Conservation (phyloP, 768 basidiomycete genomes). For the Obba rivulosa region DNA sequence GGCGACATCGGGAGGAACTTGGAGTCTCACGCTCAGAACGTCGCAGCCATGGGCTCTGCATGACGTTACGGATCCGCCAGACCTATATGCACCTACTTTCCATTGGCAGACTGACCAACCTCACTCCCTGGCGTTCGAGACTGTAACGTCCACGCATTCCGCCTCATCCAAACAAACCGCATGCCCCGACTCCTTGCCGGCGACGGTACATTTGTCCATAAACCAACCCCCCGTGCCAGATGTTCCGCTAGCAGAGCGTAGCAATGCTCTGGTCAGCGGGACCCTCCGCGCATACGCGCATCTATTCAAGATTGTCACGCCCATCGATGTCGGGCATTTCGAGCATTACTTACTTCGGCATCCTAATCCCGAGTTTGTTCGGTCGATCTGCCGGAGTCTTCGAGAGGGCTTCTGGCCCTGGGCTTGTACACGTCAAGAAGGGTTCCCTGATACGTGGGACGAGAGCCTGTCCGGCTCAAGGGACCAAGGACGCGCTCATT, state of each 20-base stretch:
- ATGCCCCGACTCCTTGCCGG: too few relatives aligned
- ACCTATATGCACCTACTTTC: too few relatives aligned
- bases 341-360: constrained; percentile 24
- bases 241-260: constrained; percentile 4
- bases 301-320: constrained; percentile 32
- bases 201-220: background rate
- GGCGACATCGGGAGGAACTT: too few relatives aligned
- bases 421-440: constrained; percentile 20
- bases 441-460: constrained; percentile 21
- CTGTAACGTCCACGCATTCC: too few relatives aligned
- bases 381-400: constrained; percentile 26
- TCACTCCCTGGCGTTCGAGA: too few relatives aligned
- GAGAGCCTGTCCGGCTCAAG: background rate
- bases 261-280: constrained; percentile 7
- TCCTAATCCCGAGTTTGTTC: constrained; percentile 33
- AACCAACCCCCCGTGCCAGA: constrained; percentile 9
- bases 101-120: too few relatives aligned
- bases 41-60: too few relatives aligned
- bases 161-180: too few relatives aligned
- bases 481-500: background rate
- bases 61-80: too few relatives aligned
- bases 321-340: constrained; percentile 30
- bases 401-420: constrained; percentile 42
- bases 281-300: constrained; percentile 25
- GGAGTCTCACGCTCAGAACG: too few relatives aligned